Base-by-base conservation (phyloP, 2,329 filamentous ascomycete genomes). In the Claviceps digitariae region DNA sequence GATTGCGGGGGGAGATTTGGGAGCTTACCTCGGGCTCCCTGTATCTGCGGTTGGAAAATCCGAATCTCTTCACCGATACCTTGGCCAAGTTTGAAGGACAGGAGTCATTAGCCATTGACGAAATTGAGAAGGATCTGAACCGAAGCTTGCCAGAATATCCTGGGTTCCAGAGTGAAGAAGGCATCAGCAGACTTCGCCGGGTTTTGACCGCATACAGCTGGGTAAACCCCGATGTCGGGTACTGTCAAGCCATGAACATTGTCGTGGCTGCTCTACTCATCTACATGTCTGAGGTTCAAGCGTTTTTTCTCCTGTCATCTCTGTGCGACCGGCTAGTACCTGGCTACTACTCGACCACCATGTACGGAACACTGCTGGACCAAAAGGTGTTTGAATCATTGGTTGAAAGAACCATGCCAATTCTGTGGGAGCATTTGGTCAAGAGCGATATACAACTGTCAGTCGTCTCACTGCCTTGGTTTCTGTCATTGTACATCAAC, bases 231-330 rank as follows among this genome's bases (percentile, higher is more conserved):
- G 90, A 96, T 59, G 90, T 98, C 53, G 93, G 93, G 59, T 98
- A 98, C 69, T 98, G 93, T 68, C 93, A 98, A 70, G 93, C 93
- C 57, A 98, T 98, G 93, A 98, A 98, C 68, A 98, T 98, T 61
- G 93, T 98, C 36, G 91, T 96, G 52, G 93, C 93, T 20, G 93
- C 93, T n/a, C 74, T 98, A 54, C 78, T 98, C 61, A 98, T 98
- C 75, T 97, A 97, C 74, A 95, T 95, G 83, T 97, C 90, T 9
- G 93, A 98, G 69, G 71, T 86, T 0, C 93, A 98, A 70, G 93
- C 93, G 1, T 98, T 97, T 71, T 98, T 93, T 68, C 76, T 96
- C 8, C 79, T 98, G 45, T 95, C 90, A 1, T 79, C 91, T 1
- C 76, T 98, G 17, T 98, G 93, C 72, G 91, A 97, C 66, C 84